These are phyloP conservation scores for Mortierella claussenii DNA, from an alignment of 192 early-diverging fungal species.

Conservation along the genomic window DNA sequence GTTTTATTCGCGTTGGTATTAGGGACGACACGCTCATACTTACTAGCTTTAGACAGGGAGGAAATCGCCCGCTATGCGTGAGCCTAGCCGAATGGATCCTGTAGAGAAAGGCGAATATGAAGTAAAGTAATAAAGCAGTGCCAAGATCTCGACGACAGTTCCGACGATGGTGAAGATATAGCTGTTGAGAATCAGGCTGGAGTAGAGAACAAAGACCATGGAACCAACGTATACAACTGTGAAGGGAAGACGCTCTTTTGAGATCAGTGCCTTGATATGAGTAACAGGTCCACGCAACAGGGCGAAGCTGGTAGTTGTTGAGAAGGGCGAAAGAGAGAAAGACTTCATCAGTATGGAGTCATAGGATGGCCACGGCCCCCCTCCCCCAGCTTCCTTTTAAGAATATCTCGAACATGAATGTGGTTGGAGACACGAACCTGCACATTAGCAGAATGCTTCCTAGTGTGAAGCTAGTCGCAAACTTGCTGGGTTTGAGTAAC, in stretches of 20 bases:
- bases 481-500: slow-evolving; percentile 74
- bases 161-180: slow-evolving; percentile 84
- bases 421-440: slow-evolving; percentile 24
- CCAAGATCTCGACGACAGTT: slow-evolving; percentile 81
- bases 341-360: slow-evolving; percentile 5
- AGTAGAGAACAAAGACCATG: slow-evolving; percentile 87
- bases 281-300: slow-evolving; percentile 84
- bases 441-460: slow-evolving; percentile 63
- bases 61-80: slow-evolving; percentile 43
- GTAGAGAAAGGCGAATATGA: slow-evolving; percentile 43
- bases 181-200: slow-evolving; percentile 69
- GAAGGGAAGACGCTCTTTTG: slow-evolving; percentile 82
- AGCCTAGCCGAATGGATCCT: slow-evolving; percentile 46
- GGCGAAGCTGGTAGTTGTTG: slow-evolving; percentile 79
- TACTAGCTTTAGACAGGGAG: slow-evolving; percentile 27
- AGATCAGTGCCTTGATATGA: slow-evolving; percentile 83
- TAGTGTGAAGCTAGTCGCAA: slow-evolving; percentile 81
- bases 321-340: slow-evolving; percentile 6
- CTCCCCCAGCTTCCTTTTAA: too few relatives aligned
- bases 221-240: slow-evolving; percentile 83
- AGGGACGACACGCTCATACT: background rate
- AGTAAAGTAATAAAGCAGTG: slow-evolving; percentile 79
- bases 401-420: background rate
- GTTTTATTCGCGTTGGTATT: background rate
- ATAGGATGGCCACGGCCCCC: too few relatives aligned